Evolutionary conservation across 2,329 filamentous ascomycete genomes (phyloP), one percentile per base, ranked within the genome.

Genomic region (Aspergillus versicolor): DNA sequence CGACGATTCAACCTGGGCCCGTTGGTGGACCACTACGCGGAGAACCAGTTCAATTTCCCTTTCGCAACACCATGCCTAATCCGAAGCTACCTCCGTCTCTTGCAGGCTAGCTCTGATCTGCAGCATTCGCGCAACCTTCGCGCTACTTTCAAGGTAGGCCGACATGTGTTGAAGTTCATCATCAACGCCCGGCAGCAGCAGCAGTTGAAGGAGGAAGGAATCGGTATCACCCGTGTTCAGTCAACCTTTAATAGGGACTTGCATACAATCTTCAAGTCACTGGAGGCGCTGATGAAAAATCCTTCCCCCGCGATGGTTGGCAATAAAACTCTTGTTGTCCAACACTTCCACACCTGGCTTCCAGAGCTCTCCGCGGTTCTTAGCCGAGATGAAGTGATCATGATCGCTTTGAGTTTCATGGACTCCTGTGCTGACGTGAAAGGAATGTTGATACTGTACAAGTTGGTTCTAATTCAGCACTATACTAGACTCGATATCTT

Each of bases 271-370:
- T 97, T 97, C 79, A 92, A 92, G 70, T 89, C 91, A 1, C 81
- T 99, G 22, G 92, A 97, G 74, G 82, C 84, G 15, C 84, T 99
- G 76, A 97, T 99, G 91, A 86, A 88, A 59, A 96, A 91, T 71
- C 82, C 87, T 2, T 89, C 91, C 2, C 90, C 94, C 0, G 87
- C 92, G 17, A 79, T 97, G 22, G 90, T 97, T 13, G 94, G 94
- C 34, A 97, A 90, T 61, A 96, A 99, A 75, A 97, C 94, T 0
- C 79, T 99, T 49, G 87, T 95, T 2, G 92, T 97, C 12, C 94
- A 99, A 73, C 91, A 97, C 72, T 96, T 97, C 72, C 93, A 97
- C 70, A 90, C 90, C 0, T 99, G 94, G 94, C 79, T 99, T n/a
- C 93, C 94, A 0, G 93, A 97, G 70, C 84, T 99, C 9, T 82